These are phyloP conservation scores for Fragilaria radians DNA, from an alignment of 108 stramenopile genomes.

Conservation along the genomic window DNA sequence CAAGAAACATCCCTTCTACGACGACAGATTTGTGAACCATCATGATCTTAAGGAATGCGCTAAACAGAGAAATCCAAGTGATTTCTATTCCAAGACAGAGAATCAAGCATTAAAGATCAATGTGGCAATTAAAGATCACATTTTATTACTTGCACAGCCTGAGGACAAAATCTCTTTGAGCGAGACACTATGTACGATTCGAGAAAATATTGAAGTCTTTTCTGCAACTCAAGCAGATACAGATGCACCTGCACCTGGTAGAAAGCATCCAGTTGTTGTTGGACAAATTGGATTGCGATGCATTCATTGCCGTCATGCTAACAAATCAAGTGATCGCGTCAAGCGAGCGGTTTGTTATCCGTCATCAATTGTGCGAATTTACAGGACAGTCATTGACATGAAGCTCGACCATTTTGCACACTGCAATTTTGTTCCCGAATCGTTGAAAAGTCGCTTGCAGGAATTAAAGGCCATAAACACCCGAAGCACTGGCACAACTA, in stretches of 20 bases:
- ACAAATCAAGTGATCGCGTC: constrained; percentile 55
- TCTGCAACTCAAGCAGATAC: constrained; percentile 74
- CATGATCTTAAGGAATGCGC: too few relatives aligned
- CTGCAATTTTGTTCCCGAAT: constrained; percentile 72
- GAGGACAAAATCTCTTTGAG: constrained; percentile 81
- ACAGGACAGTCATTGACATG: constrained; percentile 90
- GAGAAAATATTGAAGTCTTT: constrained; percentile 86
- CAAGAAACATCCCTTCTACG: too few relatives aligned
- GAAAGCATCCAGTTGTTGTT: constrained; percentile 74
- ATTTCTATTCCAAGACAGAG: too few relatives aligned
- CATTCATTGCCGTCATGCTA: constrained; percentile 71
- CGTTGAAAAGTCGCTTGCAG: constrained; percentile 52
- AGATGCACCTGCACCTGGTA: constrained; percentile 82
- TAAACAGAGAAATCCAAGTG: too few relatives aligned
- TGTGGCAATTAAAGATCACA: constrained; percentile 3
- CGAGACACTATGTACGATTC: constrained; percentile 82
- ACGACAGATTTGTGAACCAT: too few relatives aligned
- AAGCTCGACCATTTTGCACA: constrained; percentile 82
- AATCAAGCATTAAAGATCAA: too few relatives aligned
- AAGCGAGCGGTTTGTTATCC: constrained; percentile 88
- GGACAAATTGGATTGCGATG: constrained; percentile 87
- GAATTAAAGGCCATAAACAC: constrained; percentile 66
- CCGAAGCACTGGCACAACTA: constrained; percentile 84
- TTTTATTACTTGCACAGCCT: constrained; percentile 64
- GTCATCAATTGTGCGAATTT: constrained; percentile 79